These are phyloP conservation scores for Ulvella scutata DNA, from an alignment of 139 green algal species.

Conservation along the genomic window DNA sequence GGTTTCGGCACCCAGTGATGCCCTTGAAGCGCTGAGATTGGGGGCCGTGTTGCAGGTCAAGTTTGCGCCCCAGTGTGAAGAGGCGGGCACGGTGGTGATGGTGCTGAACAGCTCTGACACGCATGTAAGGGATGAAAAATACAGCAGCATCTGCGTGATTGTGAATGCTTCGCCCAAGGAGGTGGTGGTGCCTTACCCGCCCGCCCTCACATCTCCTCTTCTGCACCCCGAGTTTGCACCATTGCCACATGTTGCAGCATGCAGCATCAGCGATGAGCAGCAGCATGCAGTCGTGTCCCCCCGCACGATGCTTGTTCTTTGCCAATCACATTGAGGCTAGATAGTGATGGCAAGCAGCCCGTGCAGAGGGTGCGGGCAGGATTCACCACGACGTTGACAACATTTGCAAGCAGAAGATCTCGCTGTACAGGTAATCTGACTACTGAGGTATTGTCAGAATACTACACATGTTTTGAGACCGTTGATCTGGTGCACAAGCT, in stretches of 20 bases:
- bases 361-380: too few relatives aligned
- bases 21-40: neutral
- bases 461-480: too few relatives aligned
- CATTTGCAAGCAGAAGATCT: too few relatives aligned
- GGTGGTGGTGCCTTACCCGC: conserved; percentile 4
- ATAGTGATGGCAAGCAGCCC: too few relatives aligned
- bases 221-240: conserved; percentile 19
- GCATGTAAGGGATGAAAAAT: neutral
- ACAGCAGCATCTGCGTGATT: neutral
- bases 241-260: neutral
- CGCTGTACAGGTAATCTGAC: too few relatives aligned
- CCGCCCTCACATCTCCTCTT: conserved; percentile 2
- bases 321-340: too few relatives aligned
- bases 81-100: conserved; percentile 48
- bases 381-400: too few relatives aligned
- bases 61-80: conserved; percentile 18
- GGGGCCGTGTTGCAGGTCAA: neutral
- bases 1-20: neutral
- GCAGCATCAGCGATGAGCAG: neutral
- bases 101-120: conserved; percentile 26
- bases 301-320: neutral
- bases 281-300: neutral
- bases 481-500: too few relatives aligned
- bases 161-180: neutral
- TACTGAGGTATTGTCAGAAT: too few relatives aligned